A percentile compares a stretch with the other conserved stretches of the same genome.
Evolutionary conservation across 495 filamentous ascomycete species (phyloP).

Genomic region (Staphylotrichum tortipilum): DNA sequence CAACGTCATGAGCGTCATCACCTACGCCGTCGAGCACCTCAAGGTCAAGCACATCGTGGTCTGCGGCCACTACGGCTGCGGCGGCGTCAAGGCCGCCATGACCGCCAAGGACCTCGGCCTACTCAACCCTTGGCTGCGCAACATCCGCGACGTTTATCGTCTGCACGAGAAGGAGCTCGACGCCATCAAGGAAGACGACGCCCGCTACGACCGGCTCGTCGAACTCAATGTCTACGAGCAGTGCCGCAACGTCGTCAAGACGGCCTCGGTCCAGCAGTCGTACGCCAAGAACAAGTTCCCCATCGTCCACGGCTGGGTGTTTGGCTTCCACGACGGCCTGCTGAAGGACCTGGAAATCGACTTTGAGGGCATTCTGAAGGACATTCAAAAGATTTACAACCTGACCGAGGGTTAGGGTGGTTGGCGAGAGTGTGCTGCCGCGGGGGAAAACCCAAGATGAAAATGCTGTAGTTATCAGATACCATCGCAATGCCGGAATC

Average conservation of each 20-base stretch:
- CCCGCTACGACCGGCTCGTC: constrained; percentile 47
- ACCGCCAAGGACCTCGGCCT: constrained; percentile 48
- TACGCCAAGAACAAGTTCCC: constrained; percentile 45
- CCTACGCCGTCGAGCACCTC: constrained; percentile 52
- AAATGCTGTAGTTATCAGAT: too few relatives aligned
- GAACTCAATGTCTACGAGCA: constrained; percentile 54
- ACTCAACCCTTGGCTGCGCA: constrained; percentile 53
- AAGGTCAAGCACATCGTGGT: constrained; percentile 57
- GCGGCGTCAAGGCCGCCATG: constrained; percentile 55
- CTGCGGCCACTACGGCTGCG: constrained; percentile 58
- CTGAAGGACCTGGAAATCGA: constrained; percentile 47
- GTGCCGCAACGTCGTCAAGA: constrained; percentile 51
- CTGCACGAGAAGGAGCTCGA: constrained; percentile 50
- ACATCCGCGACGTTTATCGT: constrained; percentile 52
- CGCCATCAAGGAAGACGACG: constrained; percentile 34
- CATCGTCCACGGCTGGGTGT: constrained; percentile 51
- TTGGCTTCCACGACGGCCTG: constrained; percentile 44
- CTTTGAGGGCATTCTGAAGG: constrained; percentile 33
- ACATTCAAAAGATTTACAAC: constrained; percentile 51
- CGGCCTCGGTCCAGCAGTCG: constrained; percentile 45
- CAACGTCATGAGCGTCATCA: constrained; percentile 54
- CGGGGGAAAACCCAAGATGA: too few relatives aligned
- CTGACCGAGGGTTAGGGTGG: constrained; percentile 22
- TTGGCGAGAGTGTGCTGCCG: too few relatives aligned
- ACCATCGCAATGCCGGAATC: too few relatives aligned